Evolutionary conservation across 257 asterid species (phyloP).

Genomic region (Asclepias syriaca): DNA sequence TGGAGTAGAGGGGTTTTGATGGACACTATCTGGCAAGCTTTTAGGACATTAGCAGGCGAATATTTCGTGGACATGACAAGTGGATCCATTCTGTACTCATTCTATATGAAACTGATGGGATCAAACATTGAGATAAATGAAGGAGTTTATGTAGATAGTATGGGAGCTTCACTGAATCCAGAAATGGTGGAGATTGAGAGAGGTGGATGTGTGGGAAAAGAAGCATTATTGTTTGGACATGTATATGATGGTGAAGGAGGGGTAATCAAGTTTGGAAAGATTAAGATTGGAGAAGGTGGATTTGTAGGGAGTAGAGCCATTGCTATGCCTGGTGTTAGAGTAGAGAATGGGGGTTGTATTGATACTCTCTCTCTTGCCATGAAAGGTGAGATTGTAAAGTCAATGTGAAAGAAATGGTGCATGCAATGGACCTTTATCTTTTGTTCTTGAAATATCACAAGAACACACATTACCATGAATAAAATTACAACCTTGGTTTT

Average conservation of each 20-base stretch:
- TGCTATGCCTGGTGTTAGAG: constrained; percentile 87
- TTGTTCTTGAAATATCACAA: neutral
- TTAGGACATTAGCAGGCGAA: constrained; percentile 60
- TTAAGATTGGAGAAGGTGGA: constrained; percentile 62
- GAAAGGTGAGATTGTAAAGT: constrained; percentile 66
- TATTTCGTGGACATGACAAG: constrained; percentile 62
- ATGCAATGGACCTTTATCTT: neutral
- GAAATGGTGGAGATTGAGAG: constrained; percentile 77
- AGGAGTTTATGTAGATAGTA: constrained; percentile 73
- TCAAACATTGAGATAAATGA: constrained; percentile 45
- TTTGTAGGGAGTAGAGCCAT: constrained; percentile 73
- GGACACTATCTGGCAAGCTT: constrained; percentile 87
- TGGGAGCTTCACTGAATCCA: constrained; percentile 75
- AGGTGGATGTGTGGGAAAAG: constrained; percentile 67
- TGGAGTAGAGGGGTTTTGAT: constrained; percentile 58
- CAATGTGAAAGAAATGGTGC: constrained; percentile 19
- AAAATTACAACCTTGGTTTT: neutral
- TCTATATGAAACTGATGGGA: constrained; percentile 84
- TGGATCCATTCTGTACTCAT: constrained; percentile 53
- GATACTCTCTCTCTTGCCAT: constrained; percentile 74
- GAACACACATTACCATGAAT: neutral
- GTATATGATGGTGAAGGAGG: constrained; percentile 81
- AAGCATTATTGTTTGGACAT: constrained; percentile 73
- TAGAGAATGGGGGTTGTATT: constrained; percentile 55
- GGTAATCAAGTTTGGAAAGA: constrained; percentile 69